A percentile compares a stretch with the other conserved stretches of the same genome.
Evolutionary conservation across 176 grass and related monocot species (phyloP).

Genomic region (Paspalum notatum): DNA sequence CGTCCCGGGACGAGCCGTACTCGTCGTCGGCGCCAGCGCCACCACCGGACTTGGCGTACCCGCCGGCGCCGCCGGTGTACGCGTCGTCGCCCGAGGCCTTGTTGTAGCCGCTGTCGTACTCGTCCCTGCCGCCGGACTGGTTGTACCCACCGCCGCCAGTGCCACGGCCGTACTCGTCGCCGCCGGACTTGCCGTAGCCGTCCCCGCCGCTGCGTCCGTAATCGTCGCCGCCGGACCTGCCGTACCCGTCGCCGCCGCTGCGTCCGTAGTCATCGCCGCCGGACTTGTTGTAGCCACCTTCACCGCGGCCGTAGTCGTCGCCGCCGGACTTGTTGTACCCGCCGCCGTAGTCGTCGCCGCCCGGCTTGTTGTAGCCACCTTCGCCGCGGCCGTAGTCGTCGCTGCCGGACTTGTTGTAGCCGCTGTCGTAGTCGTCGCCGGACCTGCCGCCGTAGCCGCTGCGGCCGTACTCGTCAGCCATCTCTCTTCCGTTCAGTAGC

Average conservation of each 20-base stretch:
- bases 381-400: not conserved
- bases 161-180: not conserved
- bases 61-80: not conserved
- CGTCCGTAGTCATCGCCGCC: not conserved
- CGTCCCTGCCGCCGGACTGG: not conserved
- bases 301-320: not conserved
- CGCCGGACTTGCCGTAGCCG: not conserved
- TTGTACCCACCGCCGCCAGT: not conserved
- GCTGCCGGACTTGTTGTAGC: constrained; percentile 3
- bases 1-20: constrained; percentile 34
- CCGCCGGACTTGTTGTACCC: not conserved
- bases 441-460: not conserved
- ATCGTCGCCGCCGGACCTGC: constrained; percentile 2
- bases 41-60: not conserved
- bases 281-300: constrained; percentile 9
- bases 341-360: not conserved
- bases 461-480: constrained; percentile 54
- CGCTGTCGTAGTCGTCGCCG: not conserved
- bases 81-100: constrained; percentile 13
- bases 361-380: not conserved
- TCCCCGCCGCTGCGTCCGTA: not conserved
- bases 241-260: not conserved
- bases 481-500: not conserved
- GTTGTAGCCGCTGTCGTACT: not conserved
- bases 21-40: not conserved